Evolutionary conservation across 768 basidiomycete species (phyloP).

Genomic region (Dictyophora rubrovolvata): DNA sequence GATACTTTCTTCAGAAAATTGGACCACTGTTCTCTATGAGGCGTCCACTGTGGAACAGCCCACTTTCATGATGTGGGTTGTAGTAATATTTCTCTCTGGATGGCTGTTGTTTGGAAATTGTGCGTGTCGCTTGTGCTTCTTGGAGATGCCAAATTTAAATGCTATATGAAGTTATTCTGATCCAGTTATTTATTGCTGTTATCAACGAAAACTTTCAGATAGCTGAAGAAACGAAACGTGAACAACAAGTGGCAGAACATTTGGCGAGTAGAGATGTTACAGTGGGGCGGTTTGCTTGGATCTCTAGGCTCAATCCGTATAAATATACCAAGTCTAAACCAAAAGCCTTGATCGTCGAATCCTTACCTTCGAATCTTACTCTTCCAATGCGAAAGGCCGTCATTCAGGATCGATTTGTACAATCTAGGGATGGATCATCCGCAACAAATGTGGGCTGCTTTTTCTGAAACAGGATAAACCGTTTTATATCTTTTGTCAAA

Average conservation of each 20-base stretch:
- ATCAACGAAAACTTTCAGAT: slow-evolving; percentile 94
- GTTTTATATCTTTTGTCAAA: slow-evolving; percentile 5
- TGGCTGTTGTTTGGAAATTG: slow-evolving; percentile 94
- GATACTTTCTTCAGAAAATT: slow-evolving; percentile 89
- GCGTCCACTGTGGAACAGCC: slow-evolving; percentile 49
- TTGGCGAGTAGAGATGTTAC: slow-evolving; percentile 36
- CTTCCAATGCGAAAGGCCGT: slow-evolving; percentile 73
- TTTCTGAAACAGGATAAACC: background rate
- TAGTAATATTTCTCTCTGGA: slow-evolving; percentile 59
- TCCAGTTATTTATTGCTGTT: slow-evolving; percentile 96
- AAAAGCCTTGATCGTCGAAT: slow-evolving; percentile 59
- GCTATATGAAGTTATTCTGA: slow-evolving; percentile 56
- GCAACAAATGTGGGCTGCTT: background rate
- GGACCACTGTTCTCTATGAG: slow-evolving; percentile 67
- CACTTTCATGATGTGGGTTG: slow-evolving; percentile 60
- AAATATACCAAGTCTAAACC: slow-evolving; percentile 36
- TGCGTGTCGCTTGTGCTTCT: slow-evolving; percentile 28
- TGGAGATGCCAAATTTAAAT: background rate
- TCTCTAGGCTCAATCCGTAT: slow-evolving; percentile 76
- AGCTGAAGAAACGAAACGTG: slow-evolving; percentile 82
- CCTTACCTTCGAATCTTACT: slow-evolving; percentile 60
- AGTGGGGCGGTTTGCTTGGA: slow-evolving; percentile 44
- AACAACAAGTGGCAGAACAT: slow-evolving; percentile 65
- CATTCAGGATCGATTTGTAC: slow-evolving; percentile 42
- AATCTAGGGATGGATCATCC: background rate